phyloP scores from a whole-genome alignment of 805 yeast species.

The Zygoascus biomembranicola region DNA sequence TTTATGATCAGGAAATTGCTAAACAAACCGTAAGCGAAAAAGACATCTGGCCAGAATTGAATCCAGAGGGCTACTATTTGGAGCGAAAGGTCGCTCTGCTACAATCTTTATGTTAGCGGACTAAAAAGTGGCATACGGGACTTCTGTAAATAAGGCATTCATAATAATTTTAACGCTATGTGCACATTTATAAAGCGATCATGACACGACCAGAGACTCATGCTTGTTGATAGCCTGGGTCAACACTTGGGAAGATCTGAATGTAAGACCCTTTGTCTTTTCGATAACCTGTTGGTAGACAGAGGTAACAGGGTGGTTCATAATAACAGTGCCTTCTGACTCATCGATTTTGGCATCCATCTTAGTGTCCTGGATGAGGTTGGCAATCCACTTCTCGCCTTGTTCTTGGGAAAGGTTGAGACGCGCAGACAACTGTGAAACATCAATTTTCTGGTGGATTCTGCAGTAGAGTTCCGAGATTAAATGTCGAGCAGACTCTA shows the following conservation, averaged over 20 bases:
- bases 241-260: constrained; percentile 50
- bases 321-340: constrained; percentile 43
- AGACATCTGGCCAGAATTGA: constrained; percentile 1
- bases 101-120: no score
- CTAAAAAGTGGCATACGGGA: no score
- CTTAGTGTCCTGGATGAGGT: constrained; percentile 40
- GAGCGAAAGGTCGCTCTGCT: neutral
- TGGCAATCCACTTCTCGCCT: constrained; percentile 45
- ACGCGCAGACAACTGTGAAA: constrained; percentile 36
- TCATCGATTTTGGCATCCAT: constrained; percentile 49
- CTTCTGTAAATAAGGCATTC: neutral
- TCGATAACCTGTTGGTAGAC: constrained; percentile 63
- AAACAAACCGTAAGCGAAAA: neutral
- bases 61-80: constrained; percentile 1
- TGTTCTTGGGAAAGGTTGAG: constrained; percentile 39
- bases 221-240: constrained; percentile 29
- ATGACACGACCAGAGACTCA: constrained; percentile 10
- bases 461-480: constrained; percentile 47
- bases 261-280: constrained; percentile 56
- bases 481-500: constrained; percentile 41
- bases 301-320: constrained; percentile 45
- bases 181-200: neutral
- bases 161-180: neutral
- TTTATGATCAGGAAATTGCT: neutral
- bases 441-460: constrained; percentile 43